Base-by-base conservation (phyloP, 2,329 filamentous ascomycete genomes). In the Anisogramma anomala region DNA sequence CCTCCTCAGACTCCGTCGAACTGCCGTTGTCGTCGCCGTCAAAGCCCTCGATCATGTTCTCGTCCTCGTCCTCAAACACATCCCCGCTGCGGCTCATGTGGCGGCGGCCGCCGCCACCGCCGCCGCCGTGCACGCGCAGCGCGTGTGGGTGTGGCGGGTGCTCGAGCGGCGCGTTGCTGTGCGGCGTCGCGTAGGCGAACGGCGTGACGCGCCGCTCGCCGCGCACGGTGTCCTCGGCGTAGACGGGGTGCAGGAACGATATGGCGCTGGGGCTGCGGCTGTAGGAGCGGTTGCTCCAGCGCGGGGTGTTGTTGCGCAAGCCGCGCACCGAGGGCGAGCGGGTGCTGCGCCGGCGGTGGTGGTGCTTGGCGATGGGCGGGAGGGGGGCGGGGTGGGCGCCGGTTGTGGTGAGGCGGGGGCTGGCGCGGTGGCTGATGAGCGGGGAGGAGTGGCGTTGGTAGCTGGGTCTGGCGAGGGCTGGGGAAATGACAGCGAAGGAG, bases 161-260 rank as follows among this genome's bases (percentile, higher is more conserved):
- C 40, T 71, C 68, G 10, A 65, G 56, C 1, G 74, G 67, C 3
- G 67, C 72, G 46, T 77, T 79, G 52, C 81, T 86, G 54, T 80
- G 69, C 0, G 83, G 83, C 0, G 83, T 88, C 3, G 81, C 80
- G 52, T 87, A 87, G n/a, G 77, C 78, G 49, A 77, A 77, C 0
- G 79, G 81, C 0, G 71, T 76, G 10, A 64, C 66, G 11, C 58
- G 58, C 23, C 68, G 58, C 39, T 56, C 52, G 43, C 53, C 58
- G 50, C 43, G 53, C 52, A 56, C 50, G 9, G 42, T 3, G 53
- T 54, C 23, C 60, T 53, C 3, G 60, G 61, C 46, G 61, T 56
- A 4, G 66, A 63, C 52, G 60, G 72, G 35, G 23, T 35, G 38
- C 60, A 68, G 41, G 60, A 72, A 43, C 2, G 53, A 54, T 3